phyloP scores from a whole-genome alignment of 371 early-diverging fungal species.

The Globomyces sp. region DNA sequence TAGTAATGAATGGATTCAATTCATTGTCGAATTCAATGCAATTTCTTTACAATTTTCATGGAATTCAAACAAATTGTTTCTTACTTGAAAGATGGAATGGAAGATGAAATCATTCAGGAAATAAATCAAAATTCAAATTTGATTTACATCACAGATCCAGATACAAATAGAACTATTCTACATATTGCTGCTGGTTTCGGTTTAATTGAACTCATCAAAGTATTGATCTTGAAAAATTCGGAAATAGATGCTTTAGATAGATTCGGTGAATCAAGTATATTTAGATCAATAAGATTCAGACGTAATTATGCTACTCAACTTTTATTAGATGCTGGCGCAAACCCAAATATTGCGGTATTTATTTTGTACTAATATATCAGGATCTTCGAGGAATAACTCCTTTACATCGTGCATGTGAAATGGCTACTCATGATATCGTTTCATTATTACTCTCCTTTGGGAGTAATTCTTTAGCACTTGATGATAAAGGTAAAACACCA shows the following conservation, averaged over 20 bases:
- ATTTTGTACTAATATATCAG: no score
- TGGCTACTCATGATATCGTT: not conserved
- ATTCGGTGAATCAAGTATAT: not conserved
- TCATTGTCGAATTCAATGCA: no score
- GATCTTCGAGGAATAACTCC: not conserved
- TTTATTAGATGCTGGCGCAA: not conserved
- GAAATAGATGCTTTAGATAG: not conserved
- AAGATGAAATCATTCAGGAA: no score
- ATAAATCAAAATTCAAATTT: no score
- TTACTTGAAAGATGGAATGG: no score
- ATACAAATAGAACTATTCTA: not conserved
- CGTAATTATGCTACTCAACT: not conserved
- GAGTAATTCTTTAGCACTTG: not conserved
- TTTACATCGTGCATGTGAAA: slow-evolving; percentile 6
- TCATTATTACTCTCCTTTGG: not conserved
- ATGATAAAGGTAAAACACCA: not conserved
- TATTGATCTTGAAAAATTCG: not conserved
- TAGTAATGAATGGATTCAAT: no score
- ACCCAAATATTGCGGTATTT: not conserved
- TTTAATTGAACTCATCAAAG: not conserved
- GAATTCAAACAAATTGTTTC: no score
- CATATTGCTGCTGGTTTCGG: slow-evolving; percentile 1
- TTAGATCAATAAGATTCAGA: slow-evolving; percentile 8
- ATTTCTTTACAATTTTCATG: no score
- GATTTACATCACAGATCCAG: no score